phyloP scores from a whole-genome alignment of 768 basidiomycete genomes.

The Boletus sp. region DNA sequence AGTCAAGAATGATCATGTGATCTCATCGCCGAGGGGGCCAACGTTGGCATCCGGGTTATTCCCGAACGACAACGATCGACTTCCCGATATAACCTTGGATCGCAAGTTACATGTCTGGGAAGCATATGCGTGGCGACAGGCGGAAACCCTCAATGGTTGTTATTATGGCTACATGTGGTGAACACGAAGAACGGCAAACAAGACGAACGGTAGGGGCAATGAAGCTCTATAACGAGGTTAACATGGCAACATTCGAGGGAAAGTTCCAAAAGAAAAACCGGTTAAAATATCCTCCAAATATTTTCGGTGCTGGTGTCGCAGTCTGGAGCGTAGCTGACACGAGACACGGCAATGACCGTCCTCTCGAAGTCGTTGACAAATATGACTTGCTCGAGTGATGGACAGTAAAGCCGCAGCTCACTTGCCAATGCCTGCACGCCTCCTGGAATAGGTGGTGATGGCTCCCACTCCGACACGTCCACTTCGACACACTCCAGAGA shows the following conservation, averaged over 20 bases:
- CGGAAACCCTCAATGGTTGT: slow-evolving; percentile 6
- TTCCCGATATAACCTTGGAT: slow-evolving; percentile 2
- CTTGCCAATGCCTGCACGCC: slow-evolving; percentile 57
- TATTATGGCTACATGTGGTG: slow-evolving; percentile 18
- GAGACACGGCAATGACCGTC: slow-evolving; percentile 40
- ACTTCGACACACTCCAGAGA: slow-evolving; percentile 55
- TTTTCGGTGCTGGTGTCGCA: slow-evolving; percentile 22
- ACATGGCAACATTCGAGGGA: background rate
- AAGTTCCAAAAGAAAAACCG: slow-evolving; percentile 9
- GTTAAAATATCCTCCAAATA: slow-evolving; percentile 33
- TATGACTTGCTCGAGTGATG: slow-evolving; percentile 48
- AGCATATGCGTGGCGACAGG: background rate
- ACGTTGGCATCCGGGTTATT: background rate
- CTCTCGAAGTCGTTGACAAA: slow-evolving; percentile 64
- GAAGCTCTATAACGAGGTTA: slow-evolving; percentile 3
- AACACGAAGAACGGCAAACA: slow-evolving; percentile 14
- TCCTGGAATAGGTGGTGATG: slow-evolving; percentile 46
- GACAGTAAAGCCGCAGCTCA: slow-evolving; percentile 61
- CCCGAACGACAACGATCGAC: slow-evolving; percentile 3
- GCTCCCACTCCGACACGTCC: slow-evolving; percentile 65
- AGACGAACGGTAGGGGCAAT: slow-evolving; percentile 1
- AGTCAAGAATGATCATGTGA: slow-evolving; percentile 4
- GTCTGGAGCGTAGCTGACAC: slow-evolving; percentile 30
- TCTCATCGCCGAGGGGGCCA: background rate
- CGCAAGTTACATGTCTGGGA: background rate